phyloP scores from a whole-genome alignment of 2,329 filamentous ascomycete genomes.

The Penicillium sclerotigenum region DNA sequence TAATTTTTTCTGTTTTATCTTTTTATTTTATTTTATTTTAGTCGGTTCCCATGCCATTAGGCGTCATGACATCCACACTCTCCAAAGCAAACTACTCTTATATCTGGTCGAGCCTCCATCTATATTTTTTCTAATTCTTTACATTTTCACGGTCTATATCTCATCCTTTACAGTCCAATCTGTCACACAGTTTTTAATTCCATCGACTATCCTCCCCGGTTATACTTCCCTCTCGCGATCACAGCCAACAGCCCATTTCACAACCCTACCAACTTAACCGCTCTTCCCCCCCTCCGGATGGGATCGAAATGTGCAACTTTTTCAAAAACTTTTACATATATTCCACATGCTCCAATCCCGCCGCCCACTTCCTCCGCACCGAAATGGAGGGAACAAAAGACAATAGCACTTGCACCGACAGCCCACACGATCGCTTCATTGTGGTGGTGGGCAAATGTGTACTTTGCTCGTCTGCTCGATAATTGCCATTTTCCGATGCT shows the following conservation, averaged over 20 bases:
- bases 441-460: constrained; percentile 63
- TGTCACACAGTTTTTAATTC: neutral
- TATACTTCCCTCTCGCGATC: neutral
- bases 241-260: neutral
- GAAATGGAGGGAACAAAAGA: constrained; percentile 64
- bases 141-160: neutral
- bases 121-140: neutral
- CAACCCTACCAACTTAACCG: too few relatives aligned
- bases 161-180: neutral
- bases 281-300: constrained; percentile 13
- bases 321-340: constrained; percentile 78
- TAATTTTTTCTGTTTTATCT: neutral
- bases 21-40: constrained; percentile 1
- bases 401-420: constrained; percentile 54
- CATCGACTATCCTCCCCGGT: neutral
- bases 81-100: neutral
- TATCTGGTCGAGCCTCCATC: constrained; percentile 4
- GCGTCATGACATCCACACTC: constrained; percentile 4
- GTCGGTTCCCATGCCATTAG: neutral
- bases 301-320: constrained; percentile 54
- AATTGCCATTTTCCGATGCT: neutral
- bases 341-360: constrained; percentile 65
- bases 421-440: constrained; percentile 72
- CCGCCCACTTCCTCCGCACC: constrained; percentile 68
- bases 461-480: constrained; percentile 41